Percentiles rank a stretch among this genome's conserved stretches.
These are phyloP conservation scores for Fonsecaea pedrosoi DNA, from an alignment of 2,329 filamentous ascomycete genomes.

Conservation along the genomic window DNA sequence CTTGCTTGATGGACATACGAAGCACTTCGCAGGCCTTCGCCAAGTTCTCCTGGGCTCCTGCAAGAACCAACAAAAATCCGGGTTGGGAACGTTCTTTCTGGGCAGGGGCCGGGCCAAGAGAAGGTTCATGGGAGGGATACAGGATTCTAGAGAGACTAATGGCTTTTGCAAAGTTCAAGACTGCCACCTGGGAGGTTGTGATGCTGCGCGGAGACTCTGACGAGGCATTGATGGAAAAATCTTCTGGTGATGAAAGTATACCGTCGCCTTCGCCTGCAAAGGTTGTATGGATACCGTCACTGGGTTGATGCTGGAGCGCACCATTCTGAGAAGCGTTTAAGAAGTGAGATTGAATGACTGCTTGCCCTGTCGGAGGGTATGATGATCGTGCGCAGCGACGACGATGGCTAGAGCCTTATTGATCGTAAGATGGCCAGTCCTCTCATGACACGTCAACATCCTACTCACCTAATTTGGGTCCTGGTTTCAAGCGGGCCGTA, in stretches of 20 bases:
- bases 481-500: conserved; percentile 14
- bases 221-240: conserved; percentile 36
- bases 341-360: conserved; percentile 3
- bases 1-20: conserved; percentile 18
- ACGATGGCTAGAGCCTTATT: conserved; percentile 13
- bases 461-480: conserved; percentile 34
- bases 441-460: conserved; percentile 2
- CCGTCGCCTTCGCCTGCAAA: conserved; percentile 11
- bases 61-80: conserved; percentile 19
- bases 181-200: conserved; percentile 2
- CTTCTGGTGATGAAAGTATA: conserved; percentile 36
- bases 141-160: conserved; percentile 20
- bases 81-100: conserved; percentile 15
- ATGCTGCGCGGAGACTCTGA: conserved; percentile 21
- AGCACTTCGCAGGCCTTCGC: conserved; percentile 19
- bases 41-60: conserved; percentile 19
- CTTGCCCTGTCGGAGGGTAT: conserved; percentile 1
- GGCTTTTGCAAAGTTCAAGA: conserved; percentile 22
- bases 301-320: conserved; percentile 10
- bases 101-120: not conserved
- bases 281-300: not conserved
- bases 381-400: conserved; percentile 1
- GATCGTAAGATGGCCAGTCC: not conserved
- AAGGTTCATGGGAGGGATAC: conserved; percentile 21
- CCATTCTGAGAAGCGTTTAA: not conserved